Evolutionary conservation across 176 grass and related monocot species (phyloP).

Genomic region (Aegilops tauschii): DNA sequence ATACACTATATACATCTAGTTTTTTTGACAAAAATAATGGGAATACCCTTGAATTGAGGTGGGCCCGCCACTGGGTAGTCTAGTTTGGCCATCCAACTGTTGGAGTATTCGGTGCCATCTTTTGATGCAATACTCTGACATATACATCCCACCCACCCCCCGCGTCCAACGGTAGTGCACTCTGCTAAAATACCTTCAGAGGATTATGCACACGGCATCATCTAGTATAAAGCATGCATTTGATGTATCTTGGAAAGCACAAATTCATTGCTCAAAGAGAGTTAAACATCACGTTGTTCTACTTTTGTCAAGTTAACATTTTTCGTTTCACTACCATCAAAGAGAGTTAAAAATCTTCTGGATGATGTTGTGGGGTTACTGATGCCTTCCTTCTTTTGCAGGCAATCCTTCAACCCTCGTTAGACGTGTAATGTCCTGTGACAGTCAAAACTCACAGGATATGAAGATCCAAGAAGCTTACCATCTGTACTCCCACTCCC

Average conservation of each 20-base stretch:
- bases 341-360: neutral
- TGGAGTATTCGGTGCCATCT: neutral
- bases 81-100: neutral
- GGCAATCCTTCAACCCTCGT: conserved; percentile 24
- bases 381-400: neutral
- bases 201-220: conserved; percentile 13
- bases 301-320: conserved; percentile 8
- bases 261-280: conserved; percentile 17
- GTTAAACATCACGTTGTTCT: neutral
- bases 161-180: conserved; percentile 22
- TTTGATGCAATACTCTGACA: conserved; percentile 6
- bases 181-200: conserved; percentile 36
- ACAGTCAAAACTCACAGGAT: conserved; percentile 3
- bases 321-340: neutral
- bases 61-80: no score
- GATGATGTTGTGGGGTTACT: neutral
- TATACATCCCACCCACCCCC: neutral
- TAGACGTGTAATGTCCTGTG: neutral
- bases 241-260: conserved; percentile 28
- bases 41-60: no score
- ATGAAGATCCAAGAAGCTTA: conserved; percentile 20
- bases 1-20: no score
- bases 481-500: neutral
- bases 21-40: no score
- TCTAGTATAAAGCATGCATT: conserved; percentile 33